Conservation (phyloP, 1,139 yeast genomes). For the Maudiozyma humilis region DNA sequence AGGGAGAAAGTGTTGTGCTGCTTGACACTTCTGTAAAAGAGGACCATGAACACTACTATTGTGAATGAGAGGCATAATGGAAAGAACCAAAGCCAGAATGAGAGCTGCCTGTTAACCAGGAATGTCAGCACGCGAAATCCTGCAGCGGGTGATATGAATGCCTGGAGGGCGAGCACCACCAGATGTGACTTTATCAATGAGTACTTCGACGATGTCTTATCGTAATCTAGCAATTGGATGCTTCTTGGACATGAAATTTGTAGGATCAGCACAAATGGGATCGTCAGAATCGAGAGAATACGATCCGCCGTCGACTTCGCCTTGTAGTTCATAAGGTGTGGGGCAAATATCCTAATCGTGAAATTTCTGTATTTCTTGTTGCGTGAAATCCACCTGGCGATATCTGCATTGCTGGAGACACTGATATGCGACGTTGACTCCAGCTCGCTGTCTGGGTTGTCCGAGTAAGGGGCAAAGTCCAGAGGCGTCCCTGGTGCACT, state of each 20-base stretch:
- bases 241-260: slow-evolving; percentile 27
- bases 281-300: slow-evolving; percentile 21
- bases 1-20: slow-evolving; percentile 21
- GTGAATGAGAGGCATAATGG: slow-evolving; percentile 11
- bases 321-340: slow-evolving; percentile 24
- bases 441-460: slow-evolving; percentile 12
- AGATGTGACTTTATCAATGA: slow-evolving; percentile 13
- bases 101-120: slow-evolving; percentile 10
- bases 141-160: slow-evolving; percentile 20
- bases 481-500: slow-evolving; percentile 24
- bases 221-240: slow-evolving; percentile 15
- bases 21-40: slow-evolving; percentile 12
- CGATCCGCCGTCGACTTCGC: slow-evolving; percentile 20
- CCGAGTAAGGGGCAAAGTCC: slow-evolving; percentile 21
- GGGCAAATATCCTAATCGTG: slow-evolving; percentile 18
- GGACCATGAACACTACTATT: slow-evolving; percentile 8
- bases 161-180: slow-evolving; percentile 18
- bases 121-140: slow-evolving; percentile 16
- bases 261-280: slow-evolving; percentile 26
- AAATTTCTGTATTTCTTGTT: slow-evolving; percentile 10
- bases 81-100: slow-evolving; percentile 13
- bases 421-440: slow-evolving; percentile 5
- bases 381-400: slow-evolving; percentile 1
- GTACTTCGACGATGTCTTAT: slow-evolving; percentile 13
- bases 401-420: background rate